These are phyloP conservation scores for Hibiscus trionum DNA, from an alignment of 345 rosid species.

Conservation along the genomic window DNA sequence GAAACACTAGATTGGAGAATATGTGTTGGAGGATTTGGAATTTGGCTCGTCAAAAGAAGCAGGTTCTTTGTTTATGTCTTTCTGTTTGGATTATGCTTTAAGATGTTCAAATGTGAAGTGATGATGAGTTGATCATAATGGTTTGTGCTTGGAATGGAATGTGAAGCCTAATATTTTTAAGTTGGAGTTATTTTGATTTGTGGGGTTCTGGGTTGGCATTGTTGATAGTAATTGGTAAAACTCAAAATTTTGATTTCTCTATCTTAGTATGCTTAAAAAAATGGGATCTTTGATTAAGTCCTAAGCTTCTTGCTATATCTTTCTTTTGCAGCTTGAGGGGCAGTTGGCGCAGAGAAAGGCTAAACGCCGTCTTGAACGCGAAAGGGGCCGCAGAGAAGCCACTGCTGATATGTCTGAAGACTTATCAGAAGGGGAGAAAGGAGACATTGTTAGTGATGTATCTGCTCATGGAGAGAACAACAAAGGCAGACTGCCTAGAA, in stretches of 20 bases:
- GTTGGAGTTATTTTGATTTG: neutral
- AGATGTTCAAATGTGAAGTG: neutral
- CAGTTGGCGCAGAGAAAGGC: conserved; percentile 59
- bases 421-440: conserved; percentile 83
- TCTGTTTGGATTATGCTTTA: neutral
- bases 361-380: conserved; percentile 68
- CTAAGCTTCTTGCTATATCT: neutral
- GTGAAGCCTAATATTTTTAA: neutral
- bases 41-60: conserved; percentile 97
- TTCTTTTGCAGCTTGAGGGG: conserved; percentile 56
- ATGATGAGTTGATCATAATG: neutral
- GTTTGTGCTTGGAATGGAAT: neutral
- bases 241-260: neutral
- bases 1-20: conserved; percentile 95
- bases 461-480: conserved; percentile 57
- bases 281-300: neutral
- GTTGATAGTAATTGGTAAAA: neutral
- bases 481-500: conserved; percentile 55
- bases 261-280: neutral
- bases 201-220: neutral
- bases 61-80: conserved; percentile 31
- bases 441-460: conserved; percentile 42
- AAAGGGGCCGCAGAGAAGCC: conserved; percentile 78
- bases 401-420: conserved; percentile 90
- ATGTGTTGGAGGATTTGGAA: conserved; percentile 99